A percentile compares a stretch with the other conserved stretches of the same genome.
Conservation (phyloP, 805 yeast species). For the Hanseniaspora lindneri region DNA sequence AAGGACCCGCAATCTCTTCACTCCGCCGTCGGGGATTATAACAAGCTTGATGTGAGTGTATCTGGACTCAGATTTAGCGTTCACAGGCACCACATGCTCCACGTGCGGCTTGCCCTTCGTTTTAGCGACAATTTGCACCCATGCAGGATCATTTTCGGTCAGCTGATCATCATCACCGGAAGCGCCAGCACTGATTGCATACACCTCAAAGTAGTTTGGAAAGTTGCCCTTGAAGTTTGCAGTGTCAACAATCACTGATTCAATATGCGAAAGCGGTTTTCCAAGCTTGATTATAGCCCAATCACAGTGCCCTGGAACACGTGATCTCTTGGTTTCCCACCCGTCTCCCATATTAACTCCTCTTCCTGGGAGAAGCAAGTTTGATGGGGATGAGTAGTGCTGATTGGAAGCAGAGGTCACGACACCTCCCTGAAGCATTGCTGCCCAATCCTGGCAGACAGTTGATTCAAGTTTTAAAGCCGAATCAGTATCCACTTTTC, state of each 20-base stretch:
- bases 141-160: slow-evolving; percentile 35
- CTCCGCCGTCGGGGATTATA: slow-evolving; percentile 94
- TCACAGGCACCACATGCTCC: slow-evolving; percentile 48
- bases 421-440: slow-evolving; percentile 78
- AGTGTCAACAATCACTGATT: slow-evolving; percentile 66
- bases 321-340: slow-evolving; percentile 91
- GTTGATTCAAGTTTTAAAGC: slow-evolving; percentile 14
- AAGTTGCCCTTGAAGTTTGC: slow-evolving; percentile 91
- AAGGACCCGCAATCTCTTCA: slow-evolving; percentile 74
- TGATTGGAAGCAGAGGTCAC: slow-evolving; percentile 77
- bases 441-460: slow-evolving; percentile 49
- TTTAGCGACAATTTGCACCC: slow-evolving; percentile 57
- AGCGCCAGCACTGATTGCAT: slow-evolving; percentile 39
- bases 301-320: slow-evolving; percentile 73
- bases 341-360: slow-evolving; percentile 97
- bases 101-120: slow-evolving; percentile 71
- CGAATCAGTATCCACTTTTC: slow-evolving; percentile 53
- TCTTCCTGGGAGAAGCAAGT: slow-evolving; percentile 80
- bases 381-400: slow-evolving; percentile 88
- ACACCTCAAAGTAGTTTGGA: slow-evolving; percentile 69
- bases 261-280: slow-evolving; percentile 40
- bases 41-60: slow-evolving; percentile 65
- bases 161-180: slow-evolving; percentile 31
- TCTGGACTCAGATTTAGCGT: slow-evolving; percentile 23
- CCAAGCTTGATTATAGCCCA: slow-evolving; percentile 85